These are phyloP conservation scores for Sarocladium strictum DNA, from an alignment of 2,329 filamentous ascomycete genomes.

Conservation along the genomic window DNA sequence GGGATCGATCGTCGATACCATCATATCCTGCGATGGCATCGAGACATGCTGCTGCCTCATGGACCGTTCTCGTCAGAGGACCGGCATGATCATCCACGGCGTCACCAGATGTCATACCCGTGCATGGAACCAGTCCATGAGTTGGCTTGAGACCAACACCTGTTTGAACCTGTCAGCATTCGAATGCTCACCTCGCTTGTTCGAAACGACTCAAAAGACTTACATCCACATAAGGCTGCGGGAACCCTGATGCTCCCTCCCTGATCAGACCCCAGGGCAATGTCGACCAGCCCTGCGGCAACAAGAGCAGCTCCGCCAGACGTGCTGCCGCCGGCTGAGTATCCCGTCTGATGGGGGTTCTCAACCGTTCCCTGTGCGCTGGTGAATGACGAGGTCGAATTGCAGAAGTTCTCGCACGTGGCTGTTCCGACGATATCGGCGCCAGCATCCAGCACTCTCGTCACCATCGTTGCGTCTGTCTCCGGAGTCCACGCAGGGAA, in stretches of 20 bases:
- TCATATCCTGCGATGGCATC: slow-evolving; percentile 42
- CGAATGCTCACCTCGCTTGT: too few relatives aligned
- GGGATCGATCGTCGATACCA: slow-evolving; percentile 38
- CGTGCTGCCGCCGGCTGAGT: slow-evolving; percentile 43
- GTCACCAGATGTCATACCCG: slow-evolving; percentile 40
- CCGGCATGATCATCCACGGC: slow-evolving; percentile 45
- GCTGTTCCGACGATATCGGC: slow-evolving; percentile 44
- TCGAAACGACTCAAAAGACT: not conserved
- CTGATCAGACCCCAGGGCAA: slow-evolving; percentile 42
- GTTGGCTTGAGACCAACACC: slow-evolving; percentile 44
- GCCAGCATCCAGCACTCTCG: slow-evolving; percentile 42
- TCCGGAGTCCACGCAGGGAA: slow-evolving; percentile 42
- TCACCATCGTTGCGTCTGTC: slow-evolving; percentile 49
- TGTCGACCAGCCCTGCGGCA: slow-evolving; percentile 33
- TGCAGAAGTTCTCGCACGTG: slow-evolving; percentile 48
- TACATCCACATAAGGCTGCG: slow-evolving; percentile 30
- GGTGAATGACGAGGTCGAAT: slow-evolving; percentile 40
- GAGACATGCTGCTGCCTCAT: slow-evolving; percentile 34
- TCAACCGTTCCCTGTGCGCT: slow-evolving; percentile 39
- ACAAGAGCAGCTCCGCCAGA: slow-evolving; percentile 42
- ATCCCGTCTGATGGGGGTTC: slow-evolving; percentile 37
- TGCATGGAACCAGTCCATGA: slow-evolving; percentile 44
- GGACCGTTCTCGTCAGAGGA: slow-evolving; percentile 33
- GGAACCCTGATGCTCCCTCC: slow-evolving; percentile 41
- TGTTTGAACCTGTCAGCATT: not conserved